Conservation (phyloP, 2,329 filamentous ascomycete genomes). For the Cordyceps cicadae region DNA sequence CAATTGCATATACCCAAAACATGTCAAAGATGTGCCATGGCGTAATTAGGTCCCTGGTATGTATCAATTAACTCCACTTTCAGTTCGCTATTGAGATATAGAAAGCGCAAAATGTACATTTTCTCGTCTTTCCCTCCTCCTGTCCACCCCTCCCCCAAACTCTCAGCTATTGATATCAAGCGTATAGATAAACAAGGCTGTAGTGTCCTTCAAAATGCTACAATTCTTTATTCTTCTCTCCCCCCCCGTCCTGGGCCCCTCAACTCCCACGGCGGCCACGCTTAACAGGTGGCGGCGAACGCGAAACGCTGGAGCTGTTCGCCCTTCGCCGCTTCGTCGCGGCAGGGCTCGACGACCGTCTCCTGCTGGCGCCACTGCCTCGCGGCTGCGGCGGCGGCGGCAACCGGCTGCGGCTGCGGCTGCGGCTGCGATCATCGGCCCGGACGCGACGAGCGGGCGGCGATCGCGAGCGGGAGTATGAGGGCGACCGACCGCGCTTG, state of each 20-base stretch:
- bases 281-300: conserved; percentile 25
- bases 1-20: not conserved
- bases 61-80: not conserved
- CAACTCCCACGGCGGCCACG: conserved; percentile 23
- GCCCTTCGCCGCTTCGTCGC: conserved; percentile 14
- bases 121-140: not conserved
- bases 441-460: not conserved
- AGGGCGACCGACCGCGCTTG: not conserved
- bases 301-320: conserved; percentile 24
- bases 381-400: too few species aligned
- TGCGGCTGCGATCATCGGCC: too few species aligned
- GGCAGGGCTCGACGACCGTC: conserved; percentile 19
- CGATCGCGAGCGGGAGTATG: conserved; percentile 7
- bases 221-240: not conserved
- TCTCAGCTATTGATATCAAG: not conserved
- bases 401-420: too few species aligned
- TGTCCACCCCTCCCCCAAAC: not conserved
- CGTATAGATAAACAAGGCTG: not conserved
- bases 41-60: not conserved
- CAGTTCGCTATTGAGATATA: conserved; percentile 5
- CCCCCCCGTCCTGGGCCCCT: not conserved
- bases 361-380: not conserved
- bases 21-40: not conserved
- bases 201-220: not conserved
- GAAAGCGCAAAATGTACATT: not conserved